Percentiles rank a stretch among this genome's conserved stretches.
Conservation (phyloP, 192 early-diverging fungal species). For the Backusella parvicylindrica region DNA sequence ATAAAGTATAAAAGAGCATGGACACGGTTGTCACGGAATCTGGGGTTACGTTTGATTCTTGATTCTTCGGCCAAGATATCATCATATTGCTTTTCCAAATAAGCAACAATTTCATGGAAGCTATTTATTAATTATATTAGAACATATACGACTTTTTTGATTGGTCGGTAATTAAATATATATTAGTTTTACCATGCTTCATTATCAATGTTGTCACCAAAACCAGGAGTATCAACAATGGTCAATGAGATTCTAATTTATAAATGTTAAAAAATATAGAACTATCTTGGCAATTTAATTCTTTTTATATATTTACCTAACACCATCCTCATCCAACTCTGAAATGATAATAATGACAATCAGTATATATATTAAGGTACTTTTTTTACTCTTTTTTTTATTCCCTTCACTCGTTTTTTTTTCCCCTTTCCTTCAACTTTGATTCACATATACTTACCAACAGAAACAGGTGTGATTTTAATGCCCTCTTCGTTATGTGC, state of each 20-base stretch:
- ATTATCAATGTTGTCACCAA: constrained; percentile 96
- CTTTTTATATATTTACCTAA: constrained; percentile 35
- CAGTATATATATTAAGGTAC: background rate
- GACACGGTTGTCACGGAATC: constrained; percentile 95
- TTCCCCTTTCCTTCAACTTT: background rate
- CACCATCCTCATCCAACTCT: constrained; percentile 98
- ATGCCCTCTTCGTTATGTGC: constrained; percentile 86
- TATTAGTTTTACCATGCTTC: constrained; percentile 69
- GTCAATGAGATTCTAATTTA: constrained; percentile 76
- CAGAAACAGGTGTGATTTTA: constrained; percentile 82
- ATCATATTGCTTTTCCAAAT: constrained; percentile 94
- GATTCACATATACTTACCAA: constrained; percentile 31
- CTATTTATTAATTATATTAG: no score
- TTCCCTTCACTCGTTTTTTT: no score
- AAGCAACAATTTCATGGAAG: constrained; percentile 90
- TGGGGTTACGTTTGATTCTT: constrained; percentile 75
- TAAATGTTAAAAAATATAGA: background rate
- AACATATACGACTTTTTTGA: background rate
- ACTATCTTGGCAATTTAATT: background rate
- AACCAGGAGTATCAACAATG: constrained; percentile 98
- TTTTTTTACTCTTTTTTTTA: background rate
- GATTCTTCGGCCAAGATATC: constrained; percentile 90
- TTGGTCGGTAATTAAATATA: background rate
- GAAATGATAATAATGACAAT: background rate
- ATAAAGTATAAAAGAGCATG: constrained; percentile 98